phyloP scores from a whole-genome alignment of 352 stramenopile species.

The Pythium phragmitis region DNA sequence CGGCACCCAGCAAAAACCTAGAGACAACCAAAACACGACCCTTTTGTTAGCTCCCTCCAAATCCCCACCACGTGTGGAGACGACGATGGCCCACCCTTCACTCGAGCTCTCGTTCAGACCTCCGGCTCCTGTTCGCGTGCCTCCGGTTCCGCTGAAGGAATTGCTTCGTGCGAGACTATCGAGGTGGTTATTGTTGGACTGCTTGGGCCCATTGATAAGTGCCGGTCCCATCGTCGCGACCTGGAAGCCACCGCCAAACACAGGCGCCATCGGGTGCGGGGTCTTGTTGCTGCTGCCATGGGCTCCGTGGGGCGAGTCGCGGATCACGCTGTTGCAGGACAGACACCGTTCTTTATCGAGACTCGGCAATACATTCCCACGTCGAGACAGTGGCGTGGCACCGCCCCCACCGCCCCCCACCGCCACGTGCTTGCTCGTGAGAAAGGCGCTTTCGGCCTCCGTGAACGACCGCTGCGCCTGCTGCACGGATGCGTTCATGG shows the following conservation, averaged over 20 bases:
- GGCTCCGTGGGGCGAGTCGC: slow-evolving; percentile 32
- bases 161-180: slow-evolving; percentile 31
- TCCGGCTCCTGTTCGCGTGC: neutral
- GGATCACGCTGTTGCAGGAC: slow-evolving; percentile 72
- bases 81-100: slow-evolving; percentile 43
- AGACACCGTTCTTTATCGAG: slow-evolving; percentile 77
- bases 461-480: slow-evolving; percentile 60
- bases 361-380: slow-evolving; percentile 60
- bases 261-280: slow-evolving; percentile 57
- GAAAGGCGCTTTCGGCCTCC: slow-evolving; percentile 68
- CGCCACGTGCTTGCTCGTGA: slow-evolving; percentile 66
- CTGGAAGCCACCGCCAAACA: slow-evolving; percentile 75
- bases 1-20: slow-evolving; percentile 73
- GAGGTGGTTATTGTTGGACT: slow-evolving; percentile 41
- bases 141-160: slow-evolving; percentile 21
- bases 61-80: neutral
- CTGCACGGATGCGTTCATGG: slow-evolving; percentile 80
- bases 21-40: slow-evolving; percentile 15
- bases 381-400: slow-evolving; percentile 30
- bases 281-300: slow-evolving; percentile 55
- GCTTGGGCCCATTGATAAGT: slow-evolving; percentile 23
- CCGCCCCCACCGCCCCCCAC: slow-evolving; percentile 4
- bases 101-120: slow-evolving; percentile 45
- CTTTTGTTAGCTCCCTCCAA: neutral
- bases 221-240: slow-evolving; percentile 32